Percentiles rank a stretch among this genome's conserved stretches.
Evolutionary conservation across 2,329 filamentous ascomycete species (phyloP).

Genomic region (Plectosphaerella sp.): DNA sequence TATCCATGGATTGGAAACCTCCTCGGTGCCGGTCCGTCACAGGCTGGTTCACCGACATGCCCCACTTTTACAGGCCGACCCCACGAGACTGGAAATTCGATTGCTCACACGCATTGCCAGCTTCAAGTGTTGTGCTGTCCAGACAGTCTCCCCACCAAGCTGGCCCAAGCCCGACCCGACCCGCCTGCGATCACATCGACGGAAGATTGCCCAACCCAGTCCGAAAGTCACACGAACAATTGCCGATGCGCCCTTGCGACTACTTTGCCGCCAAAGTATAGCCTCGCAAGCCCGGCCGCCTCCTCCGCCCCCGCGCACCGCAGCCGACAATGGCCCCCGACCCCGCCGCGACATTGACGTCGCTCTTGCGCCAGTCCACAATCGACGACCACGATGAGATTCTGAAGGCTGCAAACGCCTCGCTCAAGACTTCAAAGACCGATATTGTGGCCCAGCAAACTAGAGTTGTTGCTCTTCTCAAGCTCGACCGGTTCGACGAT

Average conservation of each 20-base stretch:
- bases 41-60: background rate
- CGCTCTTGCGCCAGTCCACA: constrained; percentile 48
- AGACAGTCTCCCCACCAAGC: no score
- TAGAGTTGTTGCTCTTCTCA: constrained; percentile 70
- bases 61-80: background rate
- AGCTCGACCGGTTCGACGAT: constrained; percentile 78
- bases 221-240: no score
- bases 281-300: no score
- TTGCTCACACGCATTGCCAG: no score
- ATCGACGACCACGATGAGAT: constrained; percentile 72
- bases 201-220: no score
- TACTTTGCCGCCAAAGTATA: no score
- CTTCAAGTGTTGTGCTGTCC: background rate
- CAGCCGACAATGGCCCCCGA: constrained; percentile 33
- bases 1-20: no score
- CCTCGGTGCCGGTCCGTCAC: no score
- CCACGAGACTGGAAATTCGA: background rate
- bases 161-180: no score
- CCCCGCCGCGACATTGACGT: constrained; percentile 45
- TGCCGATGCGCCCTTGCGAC: no score
- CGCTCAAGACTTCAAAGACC: constrained; percentile 56
- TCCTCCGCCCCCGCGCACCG: background rate
- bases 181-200: no score
- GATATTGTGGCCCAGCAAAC: constrained; percentile 61
- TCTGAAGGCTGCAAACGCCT: constrained; percentile 58